Evolutionary conservation across 139 green algal genomes (phyloP), one percentile per base, ranked within the genome.

Genomic region (Closterium sp.): DNA sequence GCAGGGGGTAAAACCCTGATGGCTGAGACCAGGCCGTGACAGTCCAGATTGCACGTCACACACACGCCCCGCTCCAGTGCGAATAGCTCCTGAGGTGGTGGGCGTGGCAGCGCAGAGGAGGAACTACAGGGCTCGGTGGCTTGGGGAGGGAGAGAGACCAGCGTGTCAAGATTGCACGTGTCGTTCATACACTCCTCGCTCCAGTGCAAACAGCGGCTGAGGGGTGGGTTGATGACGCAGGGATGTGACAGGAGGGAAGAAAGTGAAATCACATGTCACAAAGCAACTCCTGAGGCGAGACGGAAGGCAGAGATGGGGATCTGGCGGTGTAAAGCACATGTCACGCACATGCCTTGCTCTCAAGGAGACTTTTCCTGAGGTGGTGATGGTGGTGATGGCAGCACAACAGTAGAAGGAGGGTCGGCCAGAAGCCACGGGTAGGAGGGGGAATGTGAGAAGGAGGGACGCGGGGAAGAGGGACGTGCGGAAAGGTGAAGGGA

Each of bases 111-210:
- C n/a, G n/a, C n/a, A n/a, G n/a, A n/a, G n/a, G n/a, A n/a, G n/a
- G n/a, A n/a, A n/a, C n/a, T n/a, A n/a, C n/a, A n/a, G n/a, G n/a
- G n/a, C n/a, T n/a, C n/a, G n/a, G n/a, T n/a, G n/a, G n/a, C n/a
- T n/a, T n/a, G n/a, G n/a, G n/a, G n/a, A n/a, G n/a, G n/a, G n/a
- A n/a, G n/a, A n/a, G n/a, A n/a, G n/a, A n/a, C n/a, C n/a, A n/a
- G n/a, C n/a, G n/a, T n/a, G 50, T 93, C 90, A 28, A 93, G 87
- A n/a, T 91, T 79, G 87, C 90, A 93, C n/a, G n/a, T 29, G 24
- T 50, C 28, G 24, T n/a, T n/a, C 27, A 88, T 86, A 93, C 87
- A 93, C 88, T 28, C 90, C 90, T 21, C 87, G 86, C 29, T 93
- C 90, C 29, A 93, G 31, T 38, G 31, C 38, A 50, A 50, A 50